Evolutionary conservation across 2,329 filamentous ascomycete genomes (phyloP).

Genomic region (Orbilia javanica): DNA sequence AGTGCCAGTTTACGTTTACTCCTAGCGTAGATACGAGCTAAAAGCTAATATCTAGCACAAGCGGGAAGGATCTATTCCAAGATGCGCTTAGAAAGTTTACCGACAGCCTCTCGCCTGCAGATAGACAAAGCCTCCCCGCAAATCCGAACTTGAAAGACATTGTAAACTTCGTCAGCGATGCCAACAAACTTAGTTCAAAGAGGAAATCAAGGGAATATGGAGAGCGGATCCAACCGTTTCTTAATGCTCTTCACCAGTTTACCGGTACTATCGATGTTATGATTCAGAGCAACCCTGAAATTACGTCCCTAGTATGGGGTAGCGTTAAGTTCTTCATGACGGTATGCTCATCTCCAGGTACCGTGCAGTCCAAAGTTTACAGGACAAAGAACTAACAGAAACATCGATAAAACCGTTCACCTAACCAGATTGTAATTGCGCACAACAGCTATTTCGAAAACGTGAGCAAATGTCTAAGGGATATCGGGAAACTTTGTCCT

Average conservation of each 20-base stretch:
- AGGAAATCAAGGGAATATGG: not conserved
- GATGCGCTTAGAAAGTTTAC: not conserved
- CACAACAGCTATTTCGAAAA: too few species aligned
- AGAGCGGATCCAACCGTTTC: constrained; percentile 3
- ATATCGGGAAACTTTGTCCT: too few species aligned
- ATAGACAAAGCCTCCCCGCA: constrained; percentile 12
- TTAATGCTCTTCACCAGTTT: constrained; percentile 18
- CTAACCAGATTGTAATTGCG: constrained; percentile 21
- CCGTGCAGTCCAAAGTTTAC: too few species aligned
- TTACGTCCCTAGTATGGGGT: constrained; percentile 24
- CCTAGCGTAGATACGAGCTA: too few species aligned
- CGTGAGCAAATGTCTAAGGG: too few species aligned
- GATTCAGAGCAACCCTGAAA: constrained; percentile 33
- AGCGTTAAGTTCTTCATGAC: constrained; percentile 20
- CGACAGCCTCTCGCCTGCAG: not conserved
- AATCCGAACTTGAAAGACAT: constrained; percentile 7
- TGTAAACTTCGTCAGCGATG: constrained; percentile 6
- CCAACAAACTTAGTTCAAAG: not conserved
- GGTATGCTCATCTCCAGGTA: not conserved
- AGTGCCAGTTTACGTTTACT: too few species aligned
- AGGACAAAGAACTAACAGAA: too few species aligned
- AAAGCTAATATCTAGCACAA: not conserved
- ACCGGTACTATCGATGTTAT: constrained; percentile 10
- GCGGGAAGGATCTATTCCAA: constrained; percentile 12
- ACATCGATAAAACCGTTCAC: too few species aligned